Percentiles rank a stretch among this genome's conserved stretches.
Conservation (phyloP, 257 asterid genomes). For the Buddleja alternifolia region DNA sequence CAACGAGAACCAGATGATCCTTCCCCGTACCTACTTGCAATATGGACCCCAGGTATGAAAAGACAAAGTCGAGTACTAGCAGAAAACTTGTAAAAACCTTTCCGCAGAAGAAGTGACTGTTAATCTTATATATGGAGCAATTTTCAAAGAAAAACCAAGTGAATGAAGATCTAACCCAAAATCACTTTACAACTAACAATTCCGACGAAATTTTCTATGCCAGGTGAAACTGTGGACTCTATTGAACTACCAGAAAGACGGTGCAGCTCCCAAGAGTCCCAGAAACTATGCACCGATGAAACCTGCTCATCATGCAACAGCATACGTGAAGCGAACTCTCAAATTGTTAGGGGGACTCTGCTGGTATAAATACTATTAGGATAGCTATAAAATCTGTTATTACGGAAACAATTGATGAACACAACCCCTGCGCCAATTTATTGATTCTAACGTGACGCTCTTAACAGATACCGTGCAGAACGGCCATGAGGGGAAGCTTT, state of each 20-base stretch:
- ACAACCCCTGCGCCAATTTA: slow-evolving; percentile 9
- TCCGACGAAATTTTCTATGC: slow-evolving; percentile 29
- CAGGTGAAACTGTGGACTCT: slow-evolving; percentile 91
- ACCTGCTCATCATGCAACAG: slow-evolving; percentile 92
- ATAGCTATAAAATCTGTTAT: slow-evolving; percentile 17
- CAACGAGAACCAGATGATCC: slow-evolving; percentile 96
- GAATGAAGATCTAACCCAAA: not conserved
- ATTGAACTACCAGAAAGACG: slow-evolving; percentile 80
- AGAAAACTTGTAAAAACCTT: not conserved
- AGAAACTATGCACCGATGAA: slow-evolving; percentile 65
- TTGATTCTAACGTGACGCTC: slow-evolving; percentile 34
- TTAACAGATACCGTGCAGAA: slow-evolving; percentile 93
- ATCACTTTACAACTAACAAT: slow-evolving; percentile 16
- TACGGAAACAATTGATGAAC: slow-evolving; percentile 14
- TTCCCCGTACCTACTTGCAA: slow-evolving; percentile 86
- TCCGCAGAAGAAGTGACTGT: slow-evolving; percentile 17
- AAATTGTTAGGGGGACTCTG: slow-evolving; percentile 92
- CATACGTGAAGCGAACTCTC: slow-evolving; percentile 79
- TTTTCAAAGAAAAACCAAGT: slow-evolving; percentile 2
- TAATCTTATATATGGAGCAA: slow-evolving; percentile 9
- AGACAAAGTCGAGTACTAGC: slow-evolving; percentile 10
- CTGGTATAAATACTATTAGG: slow-evolving; percentile 55
- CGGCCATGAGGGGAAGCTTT: slow-evolving; percentile 99
- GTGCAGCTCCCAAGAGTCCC: slow-evolving; percentile 70
- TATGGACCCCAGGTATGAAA: slow-evolving; percentile 94